phyloP scores from a whole-genome alignment of 495 filamentous ascomycete species.

The Xylaria acuta region DNA sequence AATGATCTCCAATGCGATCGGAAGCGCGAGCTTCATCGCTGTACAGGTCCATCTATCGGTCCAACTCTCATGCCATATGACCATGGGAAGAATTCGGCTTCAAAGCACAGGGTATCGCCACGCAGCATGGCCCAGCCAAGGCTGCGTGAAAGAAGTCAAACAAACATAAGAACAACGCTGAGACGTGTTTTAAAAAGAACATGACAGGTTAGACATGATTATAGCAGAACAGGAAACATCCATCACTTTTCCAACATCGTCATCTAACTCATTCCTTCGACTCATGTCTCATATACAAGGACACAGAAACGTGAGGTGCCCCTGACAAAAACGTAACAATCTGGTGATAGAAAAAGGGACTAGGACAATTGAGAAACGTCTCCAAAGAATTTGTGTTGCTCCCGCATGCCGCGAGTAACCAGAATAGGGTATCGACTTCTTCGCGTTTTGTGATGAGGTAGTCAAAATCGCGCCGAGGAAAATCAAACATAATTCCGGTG shows the following conservation, averaged over 20 bases:
- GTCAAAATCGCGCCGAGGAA: slow-evolving; percentile 4
- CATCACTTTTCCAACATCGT: slow-evolving; percentile 32
- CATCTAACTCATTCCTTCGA: slow-evolving; percentile 31
- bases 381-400: neutral
- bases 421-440: neutral
- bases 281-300: slow-evolving; percentile 29
- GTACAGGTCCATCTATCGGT: slow-evolving; percentile 45
- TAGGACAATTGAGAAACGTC: neutral
- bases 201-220: slow-evolving; percentile 20
- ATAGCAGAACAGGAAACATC: slow-evolving; percentile 23
- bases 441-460: neutral
- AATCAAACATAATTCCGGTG: neutral
- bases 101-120: slow-evolving; percentile 45
- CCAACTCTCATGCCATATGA: slow-evolving; percentile 42
- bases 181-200: slow-evolving; percentile 12
- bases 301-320: slow-evolving; percentile 13
- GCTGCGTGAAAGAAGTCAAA: slow-evolving; percentile 33
- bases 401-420: neutral
- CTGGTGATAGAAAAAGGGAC: neutral
- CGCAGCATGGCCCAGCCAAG: slow-evolving; percentile 44
- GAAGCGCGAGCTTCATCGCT: slow-evolving; percentile 49
- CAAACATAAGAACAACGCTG: slow-evolving; percentile 37
- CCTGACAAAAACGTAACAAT: slow-evolving; percentile 18
- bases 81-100: slow-evolving; percentile 39
- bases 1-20: slow-evolving; percentile 38